Base-by-base conservation (phyloP, 2,329 filamentous ascomycete species). In the Aspergillus puulaauensis region DNA sequence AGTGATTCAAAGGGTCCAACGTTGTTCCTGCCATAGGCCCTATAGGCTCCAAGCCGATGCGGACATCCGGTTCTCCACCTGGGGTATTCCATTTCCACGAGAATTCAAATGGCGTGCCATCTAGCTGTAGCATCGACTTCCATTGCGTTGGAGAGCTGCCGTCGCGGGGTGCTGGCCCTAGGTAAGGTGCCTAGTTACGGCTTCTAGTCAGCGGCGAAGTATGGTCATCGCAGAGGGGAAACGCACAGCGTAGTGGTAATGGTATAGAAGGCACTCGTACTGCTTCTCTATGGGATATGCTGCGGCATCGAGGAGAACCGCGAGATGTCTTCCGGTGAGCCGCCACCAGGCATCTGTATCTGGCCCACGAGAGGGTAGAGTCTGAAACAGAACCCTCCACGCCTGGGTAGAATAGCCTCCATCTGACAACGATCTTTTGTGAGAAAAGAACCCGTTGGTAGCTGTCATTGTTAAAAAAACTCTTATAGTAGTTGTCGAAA, bases 211-310 rank as follows among this genome's bases (percentile, higher is more conserved):
- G 19, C 11, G 6, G 15, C 19, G 24, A 4, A 43, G n/a, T 12
- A 21, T 12, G 7, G 4, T 12, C 7, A 41, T 3, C 3, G 31
- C 8, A 33, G 17, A 2, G 15, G 3, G 12, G 7, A 27, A 45
- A 45, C 54, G 6, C 41, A 51, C 54, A 23, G 48, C 54, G n/a
- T 56, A 56, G 47, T 56, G 54, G 19, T 56, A 56, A 24, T 56
- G 54, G n/a, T 51, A 51, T 7, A 56, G 37, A 45, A 56, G 47
- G 15, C 39, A 45, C 21, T 56, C 54, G 15, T 56, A 56, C 33
- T 56, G 47, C 12, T 39, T 56, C 40, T 56, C 54, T n/a, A 51
- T 46, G 5, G 54, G 54, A 56, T 56, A 52, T 6, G 40, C 54
- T 17, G 54, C 47, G 7, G 54, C 54, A 7, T 51, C 37, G 9